Base-by-base conservation (phyloP, 495 filamentous ascomycete genomes). In the Cercophora newfieldiana region DNA sequence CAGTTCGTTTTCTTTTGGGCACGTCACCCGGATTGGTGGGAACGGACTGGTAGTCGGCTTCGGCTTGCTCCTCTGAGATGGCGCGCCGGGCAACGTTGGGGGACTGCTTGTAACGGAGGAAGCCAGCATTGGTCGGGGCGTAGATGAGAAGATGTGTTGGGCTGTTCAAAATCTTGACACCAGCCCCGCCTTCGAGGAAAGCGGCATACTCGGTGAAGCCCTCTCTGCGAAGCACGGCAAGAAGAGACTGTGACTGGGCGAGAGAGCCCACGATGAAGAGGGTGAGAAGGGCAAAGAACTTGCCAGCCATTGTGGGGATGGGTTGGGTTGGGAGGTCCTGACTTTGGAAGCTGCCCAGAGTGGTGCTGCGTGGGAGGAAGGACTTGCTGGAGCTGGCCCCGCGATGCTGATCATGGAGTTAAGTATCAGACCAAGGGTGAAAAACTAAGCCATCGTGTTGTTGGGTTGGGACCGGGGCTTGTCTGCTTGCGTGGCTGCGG, bases 191-290 rank as follows among this genome's bases (percentile, higher is more conserved):
- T 14, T 50, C 55, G 19, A 65, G 37, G 6, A 65, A 7, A 7
- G 54, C 31, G 1, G 63, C 63, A 24, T 47, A 65, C 33, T 48
- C 53, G 21, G 33, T 65, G 53, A 65, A 65, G 31, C 63, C 63
- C 19, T 65, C 63, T 22, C 47, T 18, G 29, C 63, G 33, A 18
- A 65, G 54, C 1, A 58, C 63, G 19, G n/a, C 29, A 30, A 65
- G 26, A 7, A 65, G 37, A 33, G 61, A 64, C 18, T 54, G 49
- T 4, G 63, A 65, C 26, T 65, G 63, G 4, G 63, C 63, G 8
- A 59, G 37, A n/a, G 63, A 65, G 8, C 63, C 63, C 47, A 29
- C 44, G 29, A 37, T 18, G 37, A 64, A 47, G 1, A 65, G 22
- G 53, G 54, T 14, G 53, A 65, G 63, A n/a, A 65, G 33, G 18